Percentiles rank a stretch among this genome's conserved stretches.
Evolutionary conservation across 2,329 filamentous ascomycete species (phyloP).

Genomic region (Sarocladium strictum): DNA sequence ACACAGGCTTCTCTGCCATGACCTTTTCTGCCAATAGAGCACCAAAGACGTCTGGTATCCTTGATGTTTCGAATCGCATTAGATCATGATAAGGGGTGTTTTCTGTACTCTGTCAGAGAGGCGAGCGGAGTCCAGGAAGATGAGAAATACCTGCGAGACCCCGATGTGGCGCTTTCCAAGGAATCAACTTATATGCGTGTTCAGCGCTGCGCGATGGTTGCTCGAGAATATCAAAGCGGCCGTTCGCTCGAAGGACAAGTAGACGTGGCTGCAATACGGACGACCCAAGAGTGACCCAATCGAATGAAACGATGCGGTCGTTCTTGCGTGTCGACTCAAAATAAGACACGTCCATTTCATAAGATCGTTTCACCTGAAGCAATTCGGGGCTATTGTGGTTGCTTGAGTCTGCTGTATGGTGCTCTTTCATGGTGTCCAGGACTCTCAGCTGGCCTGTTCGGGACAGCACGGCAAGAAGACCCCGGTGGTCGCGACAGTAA

Average conservation of each 20-base stretch:
- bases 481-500: conserved; percentile 57
- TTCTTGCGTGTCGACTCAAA: conserved; percentile 44
- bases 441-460: conserved; percentile 59
- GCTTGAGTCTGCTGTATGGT: conserved; percentile 11
- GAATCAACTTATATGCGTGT: conserved; percentile 54
- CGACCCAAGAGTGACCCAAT: conserved; percentile 57
- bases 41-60: conserved; percentile 46
- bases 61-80: conserved; percentile 52
- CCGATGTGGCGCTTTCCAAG: conserved; percentile 54
- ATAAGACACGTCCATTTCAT: conserved; percentile 57
- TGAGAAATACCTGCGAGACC: conserved; percentile 42
- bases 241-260: conserved; percentile 54
- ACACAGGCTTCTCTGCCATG: conserved; percentile 49
- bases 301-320: conserved; percentile 61
- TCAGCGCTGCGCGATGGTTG: conserved; percentile 52
- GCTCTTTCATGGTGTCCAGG: conserved; percentile 51
- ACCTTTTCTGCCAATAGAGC: conserved; percentile 48
- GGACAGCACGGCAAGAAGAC: conserved; percentile 55
- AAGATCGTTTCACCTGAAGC: conserved; percentile 52
- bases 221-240: conserved; percentile 55
- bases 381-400: conserved; percentile 48
- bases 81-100: conserved; percentile 46
- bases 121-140: too few species aligned
- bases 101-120: conserved; percentile 30
- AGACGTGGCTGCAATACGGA: conserved; percentile 51